Conservation (phyloP, 495 filamentous ascomycete species). For the Hyaloscypha hepaticicola region DNA sequence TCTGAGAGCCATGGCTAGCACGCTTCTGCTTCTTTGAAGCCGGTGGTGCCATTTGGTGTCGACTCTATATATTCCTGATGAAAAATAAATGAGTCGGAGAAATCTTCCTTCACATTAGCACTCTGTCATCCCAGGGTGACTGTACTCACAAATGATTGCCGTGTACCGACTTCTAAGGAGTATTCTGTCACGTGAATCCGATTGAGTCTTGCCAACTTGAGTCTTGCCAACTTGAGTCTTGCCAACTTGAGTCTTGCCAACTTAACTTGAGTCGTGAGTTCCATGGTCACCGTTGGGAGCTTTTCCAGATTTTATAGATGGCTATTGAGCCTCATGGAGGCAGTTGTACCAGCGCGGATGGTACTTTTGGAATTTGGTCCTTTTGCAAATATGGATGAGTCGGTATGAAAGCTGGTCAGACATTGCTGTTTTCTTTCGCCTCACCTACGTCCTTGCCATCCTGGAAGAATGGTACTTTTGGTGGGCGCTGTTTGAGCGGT, state of each 20-base stretch:
- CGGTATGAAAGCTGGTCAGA: not conserved
- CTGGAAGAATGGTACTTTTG: not conserved
- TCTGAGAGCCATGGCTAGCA: not conserved
- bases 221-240: not conserved
- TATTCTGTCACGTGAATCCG: not conserved
- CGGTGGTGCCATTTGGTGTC: not conserved
- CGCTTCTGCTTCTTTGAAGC: not conserved
- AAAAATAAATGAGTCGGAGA: too few species aligned
- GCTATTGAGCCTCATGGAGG: not conserved
- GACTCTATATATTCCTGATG: not conserved
- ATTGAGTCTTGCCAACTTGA: not conserved
- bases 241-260: too few species aligned
- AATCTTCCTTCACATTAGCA: not conserved
- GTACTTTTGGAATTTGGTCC: not conserved
- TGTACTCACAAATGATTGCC: not conserved
- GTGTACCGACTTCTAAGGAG: not conserved
- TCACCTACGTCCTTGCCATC: not conserved
- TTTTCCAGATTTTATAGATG: not conserved
- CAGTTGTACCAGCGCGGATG: not conserved
- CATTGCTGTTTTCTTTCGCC: not conserved
- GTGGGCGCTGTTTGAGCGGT: not conserved
- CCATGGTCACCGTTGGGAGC: not conserved
- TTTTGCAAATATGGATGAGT: not conserved
- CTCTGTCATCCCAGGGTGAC: not conserved
- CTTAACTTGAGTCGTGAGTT: not conserved